These are phyloP conservation scores for Kwoniella sp. DNA, from an alignment of 768 basidiomycete species.

Conservation along the genomic window DNA sequence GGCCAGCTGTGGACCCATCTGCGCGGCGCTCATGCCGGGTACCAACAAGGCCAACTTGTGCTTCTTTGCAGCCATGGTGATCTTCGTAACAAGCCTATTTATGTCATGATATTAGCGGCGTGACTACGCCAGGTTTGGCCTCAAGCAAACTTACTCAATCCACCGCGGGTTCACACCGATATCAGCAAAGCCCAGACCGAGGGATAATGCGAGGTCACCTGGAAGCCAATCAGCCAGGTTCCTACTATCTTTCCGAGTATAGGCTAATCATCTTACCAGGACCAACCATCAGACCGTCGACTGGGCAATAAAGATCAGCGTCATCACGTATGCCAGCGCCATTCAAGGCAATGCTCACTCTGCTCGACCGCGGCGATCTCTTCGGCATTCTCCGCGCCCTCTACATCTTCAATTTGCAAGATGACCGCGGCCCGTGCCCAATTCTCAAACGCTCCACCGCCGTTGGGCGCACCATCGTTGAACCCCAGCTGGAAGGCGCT, in stretches of 20 bases:
- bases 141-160: conserved; percentile 6
- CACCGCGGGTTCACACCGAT: conserved; percentile 2
- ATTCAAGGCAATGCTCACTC: conserved; percentile 14
- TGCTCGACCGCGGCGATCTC: conserved; percentile 27
- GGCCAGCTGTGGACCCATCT: conserved; percentile 2
- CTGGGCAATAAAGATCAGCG: background rate
- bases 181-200: conserved; percentile 7
- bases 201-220: conserved; percentile 13
- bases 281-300: background rate
- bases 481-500: conserved; percentile 19
- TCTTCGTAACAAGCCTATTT: background rate
- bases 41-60: conserved; percentile 10
- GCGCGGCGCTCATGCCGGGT: conserved; percentile 12
- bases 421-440: conserved; percentile 28
- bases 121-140: too few relatives aligned
- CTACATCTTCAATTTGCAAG: conserved; percentile 27
- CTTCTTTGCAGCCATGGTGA: conserved; percentile 2
- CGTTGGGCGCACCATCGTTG: conserved; percentile 25
- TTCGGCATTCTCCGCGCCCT: conserved; percentile 28
- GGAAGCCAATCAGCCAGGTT: background rate
- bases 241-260: background rate
- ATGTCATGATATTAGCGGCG: too few relatives aligned
- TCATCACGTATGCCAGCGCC: background rate
- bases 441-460: conserved; percentile 17
- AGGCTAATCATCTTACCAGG: background rate